Base-by-base conservation (phyloP, 225 moss, liverwort and hornwort species). In the Lunularia cruciata region DNA sequence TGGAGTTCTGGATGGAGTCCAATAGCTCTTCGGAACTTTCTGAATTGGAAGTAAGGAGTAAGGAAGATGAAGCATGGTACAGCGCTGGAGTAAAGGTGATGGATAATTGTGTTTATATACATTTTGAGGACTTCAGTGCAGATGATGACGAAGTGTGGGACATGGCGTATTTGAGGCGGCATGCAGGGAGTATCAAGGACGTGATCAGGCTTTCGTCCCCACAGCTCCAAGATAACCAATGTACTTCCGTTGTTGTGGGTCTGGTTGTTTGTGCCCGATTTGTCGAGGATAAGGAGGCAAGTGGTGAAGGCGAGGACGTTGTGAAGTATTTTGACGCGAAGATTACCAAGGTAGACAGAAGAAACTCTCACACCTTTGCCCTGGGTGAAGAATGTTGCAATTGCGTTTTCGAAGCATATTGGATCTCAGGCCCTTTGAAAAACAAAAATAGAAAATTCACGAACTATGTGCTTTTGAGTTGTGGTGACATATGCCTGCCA, bases 121-220 rank as follows among this genome's bases (percentile, higher is more conserved):
- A 23, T 3, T 67, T 49, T 51, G 31, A 32, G 0, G 66, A 14
- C 0, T 67, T 67, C 14, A 5, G 0, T 7, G 28, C 28, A 6
- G 32, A 46, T 30, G 62, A 65, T 2, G 66, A 67, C 51, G 66
- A 67, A n/a, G 8, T 48, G 26, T 67, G 66, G 66, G 49, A 67
- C 33, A 10, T 51, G 0, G 28, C n/a, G 0, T 51, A 47, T 32
- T 35, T 67, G 51, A 67, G 35, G 11, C 32, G 28, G 34, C 28
- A 31, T n/a, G 66, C 25, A 11, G 49, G 22, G 32, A 49, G 34
- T 47, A 19, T 67, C 3, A n/a, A 33, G 27, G 9, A n/a, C 34
- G 66, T 67, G 31, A 32, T 67, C 48, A 49, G 66, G 33, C 5
- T 20, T 16, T 0, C 66, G 8, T 67, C 66, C 23, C 11, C 19